Conservation (phyloP, 345 rosid genomes). For the Combretum micranthum region DNA sequence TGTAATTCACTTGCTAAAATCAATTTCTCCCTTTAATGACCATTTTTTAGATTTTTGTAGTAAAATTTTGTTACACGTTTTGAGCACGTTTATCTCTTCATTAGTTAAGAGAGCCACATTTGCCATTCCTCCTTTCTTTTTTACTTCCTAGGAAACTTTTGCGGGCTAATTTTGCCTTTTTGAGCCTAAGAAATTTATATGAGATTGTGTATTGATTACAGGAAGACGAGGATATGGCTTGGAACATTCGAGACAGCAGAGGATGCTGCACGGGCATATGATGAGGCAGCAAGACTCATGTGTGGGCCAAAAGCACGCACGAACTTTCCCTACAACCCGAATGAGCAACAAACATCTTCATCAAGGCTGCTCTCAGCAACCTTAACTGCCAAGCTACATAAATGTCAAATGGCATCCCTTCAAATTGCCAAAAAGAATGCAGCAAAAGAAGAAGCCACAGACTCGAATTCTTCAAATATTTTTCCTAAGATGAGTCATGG, state of each 20-base stretch:
- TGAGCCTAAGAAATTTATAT: no score
- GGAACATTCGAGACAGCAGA: constrained; percentile 80
- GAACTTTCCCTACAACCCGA: constrained; percentile 54
- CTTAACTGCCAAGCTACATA: constrained; percentile 55
- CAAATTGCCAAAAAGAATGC: constrained; percentile 32
- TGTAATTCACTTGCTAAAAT: constrained; percentile 27
- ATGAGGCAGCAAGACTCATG: constrained; percentile 74
- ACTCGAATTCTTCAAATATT: constrained; percentile 12
- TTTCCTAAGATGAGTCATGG: background rate
- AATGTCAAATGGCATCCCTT: constrained; percentile 56
- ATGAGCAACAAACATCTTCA: constrained; percentile 39
- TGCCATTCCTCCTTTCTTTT: no score
- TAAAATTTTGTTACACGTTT: no score
- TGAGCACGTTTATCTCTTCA: no score
- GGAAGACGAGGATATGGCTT: constrained; percentile 79
- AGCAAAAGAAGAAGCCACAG: constrained; percentile 15
- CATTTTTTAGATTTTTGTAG: no score
- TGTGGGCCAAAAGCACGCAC: constrained; percentile 62
- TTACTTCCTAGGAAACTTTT: no score
- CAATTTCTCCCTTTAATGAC: background rate
- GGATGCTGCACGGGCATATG: constrained; percentile 74
- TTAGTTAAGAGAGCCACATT: no score
- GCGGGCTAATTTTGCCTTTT: no score
- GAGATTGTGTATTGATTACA: constrained; percentile 12
- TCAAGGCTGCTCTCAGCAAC: constrained; percentile 61